Conservation (phyloP, 2,329 filamentous ascomycete genomes). For the Sclerotinia nivalis region DNA sequence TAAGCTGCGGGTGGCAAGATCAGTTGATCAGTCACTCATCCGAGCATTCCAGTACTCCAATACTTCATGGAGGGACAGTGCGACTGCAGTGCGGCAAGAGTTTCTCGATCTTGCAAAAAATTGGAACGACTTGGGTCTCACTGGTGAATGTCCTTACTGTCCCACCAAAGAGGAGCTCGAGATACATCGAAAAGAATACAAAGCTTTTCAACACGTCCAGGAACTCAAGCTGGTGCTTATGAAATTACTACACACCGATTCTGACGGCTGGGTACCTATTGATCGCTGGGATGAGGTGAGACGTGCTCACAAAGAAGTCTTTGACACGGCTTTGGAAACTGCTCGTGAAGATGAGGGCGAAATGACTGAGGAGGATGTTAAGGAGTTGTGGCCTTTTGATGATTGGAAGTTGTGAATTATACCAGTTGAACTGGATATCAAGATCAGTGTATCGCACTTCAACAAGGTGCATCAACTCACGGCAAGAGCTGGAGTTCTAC, state of each 20-base stretch:
- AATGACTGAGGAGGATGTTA: not conserved
- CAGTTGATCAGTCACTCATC: constrained; percentile 43
- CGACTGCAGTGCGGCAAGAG: constrained; percentile 40
- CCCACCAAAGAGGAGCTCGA: constrained; percentile 30
- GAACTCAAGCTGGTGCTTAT: constrained; percentile 28
- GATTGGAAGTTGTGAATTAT: not conserved
- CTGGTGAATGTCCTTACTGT: not conserved
- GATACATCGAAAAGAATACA: constrained; percentile 26
- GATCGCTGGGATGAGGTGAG: constrained; percentile 28
- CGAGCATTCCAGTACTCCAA: constrained; percentile 46
- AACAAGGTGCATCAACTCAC: too few relatives aligned
- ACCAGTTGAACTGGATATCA: too few relatives aligned
- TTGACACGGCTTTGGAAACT: not conserved
- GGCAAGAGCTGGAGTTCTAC: too few relatives aligned
- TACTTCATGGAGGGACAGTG: constrained; percentile 46
- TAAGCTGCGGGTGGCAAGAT: constrained; percentile 40
- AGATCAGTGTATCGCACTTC: too few relatives aligned
- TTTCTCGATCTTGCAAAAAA: not conserved
- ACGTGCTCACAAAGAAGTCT: constrained; percentile 11
- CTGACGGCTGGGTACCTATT: constrained; percentile 25
- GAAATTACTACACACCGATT: constrained; percentile 24
- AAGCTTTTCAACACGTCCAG: constrained; percentile 30
- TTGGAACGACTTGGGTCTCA: not conserved
- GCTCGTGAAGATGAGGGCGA: not conserved
- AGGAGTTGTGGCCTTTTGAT: not conserved